Evolutionary conservation across 768 basidiomycete genomes (phyloP), one percentile per base, ranked within the genome.

Genomic region (Pulveroboletus sp.): DNA sequence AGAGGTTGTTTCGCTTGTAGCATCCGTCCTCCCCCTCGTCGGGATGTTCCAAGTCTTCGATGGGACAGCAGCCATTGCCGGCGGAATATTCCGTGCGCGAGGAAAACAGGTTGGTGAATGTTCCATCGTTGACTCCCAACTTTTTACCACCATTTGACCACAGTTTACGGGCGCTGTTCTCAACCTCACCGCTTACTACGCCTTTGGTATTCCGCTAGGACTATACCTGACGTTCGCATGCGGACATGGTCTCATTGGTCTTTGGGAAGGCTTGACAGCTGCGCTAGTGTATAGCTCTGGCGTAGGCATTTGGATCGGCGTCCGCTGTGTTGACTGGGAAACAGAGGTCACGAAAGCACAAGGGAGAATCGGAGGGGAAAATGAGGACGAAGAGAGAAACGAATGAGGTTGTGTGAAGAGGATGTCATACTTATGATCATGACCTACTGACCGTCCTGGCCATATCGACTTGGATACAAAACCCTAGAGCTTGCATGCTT

Each of bases 31-130:
- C 13, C 89, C 90, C 0, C 72, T 89, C 8, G 82, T 95, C 5
- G 81, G 85, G 8, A 71, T 88, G 23, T 88, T 85, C 74, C 88
- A 97, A 66, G 81, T 95, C 4, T 87, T 94, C 49, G 95, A 99
- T 58, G 90, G 85, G 1, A 73, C 82, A 11, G 64, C 77, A 3
- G 83, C 78, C 0, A 79, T 93, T 6, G 76, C 81, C 0, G 78
- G 76, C 7, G 94, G 94, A 3, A 80, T 97, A 51, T 74, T 98
- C 45, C 78, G 95, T 37, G 87, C 94, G 0, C 72, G 82, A 33
- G 94, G 94, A 19, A 88, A 85, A 66, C 88, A 88, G 69, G 83
- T 73, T 44, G 65, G 47, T 17, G 21, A 6, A 39, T 11, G 13
- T 6, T 16, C 40, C 8, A 9, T 39, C 9, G 0, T 34, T 5